These are phyloP conservation scores for Gentiana macrophylla DNA, from an alignment of 257 asterid species.

Conservation along the genomic window DNA sequence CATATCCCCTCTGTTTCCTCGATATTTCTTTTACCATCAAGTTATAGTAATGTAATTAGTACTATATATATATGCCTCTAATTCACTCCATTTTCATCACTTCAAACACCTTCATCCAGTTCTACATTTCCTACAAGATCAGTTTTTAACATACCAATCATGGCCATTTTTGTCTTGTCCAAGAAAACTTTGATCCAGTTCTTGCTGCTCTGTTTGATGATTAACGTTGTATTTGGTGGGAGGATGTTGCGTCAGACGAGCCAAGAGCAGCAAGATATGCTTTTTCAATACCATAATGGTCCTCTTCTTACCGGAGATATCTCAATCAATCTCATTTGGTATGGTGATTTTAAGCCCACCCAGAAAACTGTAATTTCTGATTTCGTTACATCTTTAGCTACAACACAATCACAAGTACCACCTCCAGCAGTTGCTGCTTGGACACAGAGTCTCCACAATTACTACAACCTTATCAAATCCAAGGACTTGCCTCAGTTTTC, in stretches of 20 bases:
- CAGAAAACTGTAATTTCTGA: constrained; percentile 12
- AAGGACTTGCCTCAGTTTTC: constrained; percentile 5
- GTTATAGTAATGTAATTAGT: no score
- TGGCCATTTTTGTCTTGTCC: not conserved
- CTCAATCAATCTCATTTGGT: constrained; percentile 20
- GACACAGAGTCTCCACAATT: constrained; percentile 15
- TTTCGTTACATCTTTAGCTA: constrained; percentile 13
- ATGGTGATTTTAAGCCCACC: constrained; percentile 19
- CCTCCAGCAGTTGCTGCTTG: constrained; percentile 17
- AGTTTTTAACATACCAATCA: not conserved
- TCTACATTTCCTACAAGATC: no score
- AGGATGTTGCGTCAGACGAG: not conserved
- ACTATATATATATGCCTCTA: no score
- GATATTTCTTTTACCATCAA: no score
- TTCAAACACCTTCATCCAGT: no score
- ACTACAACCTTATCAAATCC: constrained; percentile 2
- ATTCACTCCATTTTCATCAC: no score
- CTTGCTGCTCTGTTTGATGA: not conserved
- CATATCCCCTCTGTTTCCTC: no score
- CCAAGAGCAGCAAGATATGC: constrained; percentile 5
- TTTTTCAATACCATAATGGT: constrained; percentile 26
- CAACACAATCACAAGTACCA: constrained; percentile 2
- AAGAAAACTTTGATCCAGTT: not conserved
- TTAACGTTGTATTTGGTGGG: not conserved
- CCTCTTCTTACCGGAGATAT: constrained; percentile 15